phyloP scores from a whole-genome alignment of 768 basidiomycete genomes.

The Macrocybe gigantea region DNA sequence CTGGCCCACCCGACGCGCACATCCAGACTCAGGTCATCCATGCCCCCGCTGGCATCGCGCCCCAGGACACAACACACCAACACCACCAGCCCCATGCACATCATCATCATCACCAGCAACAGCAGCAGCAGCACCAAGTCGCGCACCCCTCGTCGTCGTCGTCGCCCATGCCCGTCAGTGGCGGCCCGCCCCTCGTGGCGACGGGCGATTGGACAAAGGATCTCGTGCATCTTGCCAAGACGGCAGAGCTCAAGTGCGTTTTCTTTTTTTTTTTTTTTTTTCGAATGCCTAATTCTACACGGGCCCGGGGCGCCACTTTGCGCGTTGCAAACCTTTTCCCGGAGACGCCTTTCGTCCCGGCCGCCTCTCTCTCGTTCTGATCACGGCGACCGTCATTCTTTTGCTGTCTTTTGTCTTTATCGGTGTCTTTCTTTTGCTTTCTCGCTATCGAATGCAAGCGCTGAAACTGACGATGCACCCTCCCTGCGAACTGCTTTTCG shows the following conservation, averaged over 20 bases:
- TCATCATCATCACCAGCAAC: conserved; percentile 15
- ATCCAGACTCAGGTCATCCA: conserved; percentile 13
- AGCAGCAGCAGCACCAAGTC: conserved; percentile 22
- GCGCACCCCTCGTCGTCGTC: conserved; percentile 17
- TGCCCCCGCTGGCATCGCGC: conserved; percentile 15
- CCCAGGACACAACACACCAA: conserved; percentile 22
- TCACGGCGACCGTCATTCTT: neutral
- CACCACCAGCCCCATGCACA: conserved; percentile 8
- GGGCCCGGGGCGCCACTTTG: too few relatives aligned
- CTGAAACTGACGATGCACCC: conserved; percentile 1
- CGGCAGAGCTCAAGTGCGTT: conserved; percentile 82
- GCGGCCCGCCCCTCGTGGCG: conserved; percentile 53
- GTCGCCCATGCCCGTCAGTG: conserved; percentile 14
- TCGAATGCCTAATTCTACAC: neutral
- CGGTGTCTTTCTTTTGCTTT: neutral
- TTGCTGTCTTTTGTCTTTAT: neutral
- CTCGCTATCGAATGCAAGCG: conserved; percentile 1
- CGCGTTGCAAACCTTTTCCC: too few relatives aligned
- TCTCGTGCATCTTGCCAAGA: conserved; percentile 80
- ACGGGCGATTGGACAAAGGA: conserved; percentile 86
- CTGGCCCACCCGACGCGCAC: conserved; percentile 19
- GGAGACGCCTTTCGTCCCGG: too few relatives aligned
- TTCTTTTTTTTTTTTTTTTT: conserved; percentile 3
- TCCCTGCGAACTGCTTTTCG: too few relatives aligned
- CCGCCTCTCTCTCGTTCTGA: too few relatives aligned